Conservation (phyloP, 805 yeast species). For the Schizosaccharomyces pombe region DNA sequence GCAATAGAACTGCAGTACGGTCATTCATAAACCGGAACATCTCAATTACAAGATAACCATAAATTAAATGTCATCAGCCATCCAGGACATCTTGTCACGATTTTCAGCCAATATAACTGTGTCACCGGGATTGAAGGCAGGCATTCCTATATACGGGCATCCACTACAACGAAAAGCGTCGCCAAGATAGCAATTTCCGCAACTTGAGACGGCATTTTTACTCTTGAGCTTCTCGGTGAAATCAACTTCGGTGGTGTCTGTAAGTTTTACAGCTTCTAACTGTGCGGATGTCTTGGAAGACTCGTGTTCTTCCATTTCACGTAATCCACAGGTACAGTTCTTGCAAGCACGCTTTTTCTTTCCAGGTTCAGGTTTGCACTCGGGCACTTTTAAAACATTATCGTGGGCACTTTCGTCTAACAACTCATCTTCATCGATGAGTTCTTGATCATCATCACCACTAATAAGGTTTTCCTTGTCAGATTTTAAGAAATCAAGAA, state of each 20-base stretch:
- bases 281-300: constrained; percentile 16
- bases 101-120: constrained; percentile 40
- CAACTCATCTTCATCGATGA: constrained; percentile 36
- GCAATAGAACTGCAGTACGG: too few relatives aligned
- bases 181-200: constrained; percentile 91
- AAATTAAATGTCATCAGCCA: constrained; percentile 41
- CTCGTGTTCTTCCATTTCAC: constrained; percentile 33
- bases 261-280: constrained; percentile 27
- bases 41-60: neutral
- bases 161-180: constrained; percentile 98
- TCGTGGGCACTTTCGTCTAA: constrained; percentile 20
- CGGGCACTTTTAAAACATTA: constrained; percentile 32
- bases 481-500: constrained; percentile 19
- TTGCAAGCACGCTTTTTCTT: constrained; percentile 84
- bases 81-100: constrained; percentile 18
- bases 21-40: too few relatives aligned
- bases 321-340: constrained; percentile 92
- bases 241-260: constrained; percentile 73
- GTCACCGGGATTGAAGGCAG: constrained; percentile 97
- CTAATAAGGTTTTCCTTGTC: constrained; percentile 14
- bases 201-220: constrained; percentile 80
- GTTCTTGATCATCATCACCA: constrained; percentile 22
- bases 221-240: constrained; percentile 47
- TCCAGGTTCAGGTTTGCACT: constrained; percentile 27
- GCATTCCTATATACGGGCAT: constrained; percentile 89